phyloP scores from a whole-genome alignment of 371 early-diverging fungal species.

The Apophysomyces ossiformis region DNA sequence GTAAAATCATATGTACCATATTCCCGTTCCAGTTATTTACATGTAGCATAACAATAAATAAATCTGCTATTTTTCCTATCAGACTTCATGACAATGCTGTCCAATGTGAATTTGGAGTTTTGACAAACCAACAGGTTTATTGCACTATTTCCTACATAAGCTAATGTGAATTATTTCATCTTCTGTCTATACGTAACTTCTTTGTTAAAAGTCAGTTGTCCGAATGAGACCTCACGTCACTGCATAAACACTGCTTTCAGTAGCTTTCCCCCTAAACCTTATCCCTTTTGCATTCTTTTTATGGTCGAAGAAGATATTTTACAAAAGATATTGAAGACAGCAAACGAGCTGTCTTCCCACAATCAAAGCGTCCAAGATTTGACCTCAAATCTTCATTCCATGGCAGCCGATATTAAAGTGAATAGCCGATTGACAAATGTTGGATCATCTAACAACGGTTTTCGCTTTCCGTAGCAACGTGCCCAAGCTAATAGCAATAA shows the following conservation, averaged over 20 bases:
- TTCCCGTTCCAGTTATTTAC: background rate
- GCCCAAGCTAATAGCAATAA: constrained; percentile 9
- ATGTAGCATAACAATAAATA: background rate
- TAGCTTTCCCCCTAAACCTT: too few species aligned
- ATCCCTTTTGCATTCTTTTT: background rate
- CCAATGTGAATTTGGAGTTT: too few species aligned
- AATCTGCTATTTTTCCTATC: background rate
- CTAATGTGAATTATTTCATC: too few species aligned
- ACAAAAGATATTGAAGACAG: constrained; percentile 34
- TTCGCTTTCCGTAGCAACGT: constrained; percentile 16
- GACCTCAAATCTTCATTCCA: constrained; percentile 23
- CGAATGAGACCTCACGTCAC: too few species aligned
- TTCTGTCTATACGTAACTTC: too few species aligned
- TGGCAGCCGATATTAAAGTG: constrained; percentile 40
- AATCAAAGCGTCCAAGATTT: constrained; percentile 43
- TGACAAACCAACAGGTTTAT: too few species aligned
- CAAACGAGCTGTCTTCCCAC: constrained; percentile 36
- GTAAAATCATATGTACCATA: constrained; percentile 22
- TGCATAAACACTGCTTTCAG: too few species aligned
- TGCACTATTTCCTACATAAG: too few species aligned
- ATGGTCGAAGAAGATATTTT: constrained; percentile 43
- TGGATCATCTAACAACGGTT: background rate
- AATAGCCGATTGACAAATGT: background rate
- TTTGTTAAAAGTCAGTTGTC: too few species aligned
- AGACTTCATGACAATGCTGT: too few species aligned